phyloP scores from a whole-genome alignment of 1,139 yeast genomes.

The Pichia sp. region DNA sequence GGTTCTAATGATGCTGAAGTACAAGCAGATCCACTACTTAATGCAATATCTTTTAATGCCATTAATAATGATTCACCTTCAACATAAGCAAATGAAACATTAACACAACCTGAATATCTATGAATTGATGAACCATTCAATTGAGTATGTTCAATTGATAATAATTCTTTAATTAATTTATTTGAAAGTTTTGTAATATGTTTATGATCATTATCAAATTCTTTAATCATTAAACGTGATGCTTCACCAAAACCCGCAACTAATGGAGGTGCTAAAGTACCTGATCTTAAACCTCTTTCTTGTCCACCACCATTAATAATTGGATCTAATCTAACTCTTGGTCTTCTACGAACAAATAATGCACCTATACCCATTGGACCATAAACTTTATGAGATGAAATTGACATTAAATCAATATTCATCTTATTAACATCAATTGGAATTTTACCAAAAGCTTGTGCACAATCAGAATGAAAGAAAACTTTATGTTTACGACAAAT shows the following conservation, averaged over 20 bases:
- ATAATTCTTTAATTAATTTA: constrained; percentile 65
- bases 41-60: constrained; percentile 96
- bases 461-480: constrained; percentile 97
- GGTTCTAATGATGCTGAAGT: constrained; percentile 98
- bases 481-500: constrained; percentile 83
- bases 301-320: constrained; percentile 98
- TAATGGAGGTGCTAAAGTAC: constrained; percentile 93
- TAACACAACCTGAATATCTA: constrained; percentile 89
- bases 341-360: constrained; percentile 90
- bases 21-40: constrained; percentile 98
- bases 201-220: constrained; percentile 64
- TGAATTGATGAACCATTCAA: constrained; percentile 76
- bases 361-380: constrained; percentile 99
- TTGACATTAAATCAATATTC: constrained; percentile 89
- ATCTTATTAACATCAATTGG: constrained; percentile 87
- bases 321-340: constrained; percentile 95
- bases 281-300: constrained; percentile 96
- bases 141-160: constrained; percentile 81
- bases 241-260: constrained; percentile 98
- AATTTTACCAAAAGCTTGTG: constrained; percentile 95
- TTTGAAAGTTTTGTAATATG: constrained; percentile 68
- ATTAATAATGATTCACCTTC: constrained; percentile 96
- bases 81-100: constrained; percentile 91
- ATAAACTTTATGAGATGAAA: constrained; percentile 92
- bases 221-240: constrained; percentile 72